Percentiles rank a stretch among this genome's conserved stretches.
Conservation (phyloP, 148 eudicot species). For the Rhododendron vialii region DNA sequence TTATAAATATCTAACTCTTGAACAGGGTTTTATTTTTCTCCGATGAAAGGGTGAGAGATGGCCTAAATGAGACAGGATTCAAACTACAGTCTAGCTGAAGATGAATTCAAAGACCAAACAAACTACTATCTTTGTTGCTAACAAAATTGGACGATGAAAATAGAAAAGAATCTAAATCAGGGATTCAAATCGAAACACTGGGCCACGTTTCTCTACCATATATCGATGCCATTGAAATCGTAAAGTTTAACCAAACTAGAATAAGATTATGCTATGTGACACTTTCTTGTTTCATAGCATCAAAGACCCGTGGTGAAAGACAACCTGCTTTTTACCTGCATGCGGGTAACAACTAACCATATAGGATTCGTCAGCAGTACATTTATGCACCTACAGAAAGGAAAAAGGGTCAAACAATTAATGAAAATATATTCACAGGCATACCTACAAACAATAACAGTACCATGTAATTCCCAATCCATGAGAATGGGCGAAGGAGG, state of each 20-base stretch:
- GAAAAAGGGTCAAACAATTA: constrained; percentile 6
- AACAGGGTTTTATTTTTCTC: neutral
- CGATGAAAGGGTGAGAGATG: neutral
- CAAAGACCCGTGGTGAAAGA: constrained; percentile 4
- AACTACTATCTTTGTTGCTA: neutral
- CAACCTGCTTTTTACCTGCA: constrained; percentile 62
- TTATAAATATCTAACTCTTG: neutral
- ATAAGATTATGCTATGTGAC: neutral
- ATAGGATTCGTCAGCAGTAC: constrained; percentile 97
- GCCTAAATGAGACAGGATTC: neutral
- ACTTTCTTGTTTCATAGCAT: constrained; percentile 5
- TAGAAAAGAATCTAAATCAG: neutral
- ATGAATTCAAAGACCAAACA: neutral
- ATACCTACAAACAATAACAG: neutral
- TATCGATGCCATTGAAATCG: neutral
- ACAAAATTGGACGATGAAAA: neutral
- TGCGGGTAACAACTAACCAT: constrained; percentile 94
- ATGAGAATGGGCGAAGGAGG: neutral
- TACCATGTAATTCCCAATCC: neutral
- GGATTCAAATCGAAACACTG: neutral
- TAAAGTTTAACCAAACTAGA: neutral
- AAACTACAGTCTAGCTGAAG: neutral
- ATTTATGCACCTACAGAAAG: constrained; percentile 64
- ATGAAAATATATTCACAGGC: neutral
- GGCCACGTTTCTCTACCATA: neutral